A percentile compares a stretch with the other conserved stretches of the same genome.
These are phyloP conservation scores for Rhodotorula taiwanensis DNA, from an alignment of 768 basidiomycete genomes.

Conservation along the genomic window DNA sequence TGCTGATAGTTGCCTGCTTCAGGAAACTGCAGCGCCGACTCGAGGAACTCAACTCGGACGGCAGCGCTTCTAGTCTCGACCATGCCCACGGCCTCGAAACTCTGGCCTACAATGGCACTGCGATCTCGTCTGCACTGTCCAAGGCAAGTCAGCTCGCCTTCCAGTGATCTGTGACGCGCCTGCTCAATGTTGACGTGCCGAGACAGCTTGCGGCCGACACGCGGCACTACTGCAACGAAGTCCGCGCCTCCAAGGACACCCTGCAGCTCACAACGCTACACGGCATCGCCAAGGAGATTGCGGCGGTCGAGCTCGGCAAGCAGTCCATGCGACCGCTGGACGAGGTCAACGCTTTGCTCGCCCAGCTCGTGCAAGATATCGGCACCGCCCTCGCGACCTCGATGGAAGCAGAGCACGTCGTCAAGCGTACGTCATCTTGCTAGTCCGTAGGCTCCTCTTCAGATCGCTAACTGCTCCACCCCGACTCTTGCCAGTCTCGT, in stretches of 20 bases:
- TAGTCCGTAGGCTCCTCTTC: background rate
- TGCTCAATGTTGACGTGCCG: background rate
- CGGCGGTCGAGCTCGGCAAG: slow-evolving; percentile 57
- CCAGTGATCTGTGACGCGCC: background rate
- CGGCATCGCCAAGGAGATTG: slow-evolving; percentile 60
- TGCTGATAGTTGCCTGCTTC: background rate
- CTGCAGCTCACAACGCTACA: slow-evolving; percentile 70
- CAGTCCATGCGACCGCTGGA: slow-evolving; percentile 31
- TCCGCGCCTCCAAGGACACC: slow-evolving; percentile 65
- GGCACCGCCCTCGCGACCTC: slow-evolving; percentile 63
- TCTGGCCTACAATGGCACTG: slow-evolving; percentile 57
- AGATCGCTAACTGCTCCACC: background rate
- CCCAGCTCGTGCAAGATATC: slow-evolving; percentile 64
- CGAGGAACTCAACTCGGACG: slow-evolving; percentile 68
- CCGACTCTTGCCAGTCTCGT: slow-evolving; percentile 43
- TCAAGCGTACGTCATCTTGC: slow-evolving; percentile 59
- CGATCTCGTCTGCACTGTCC: slow-evolving; percentile 65
- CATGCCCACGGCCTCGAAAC: slow-evolving; percentile 33
- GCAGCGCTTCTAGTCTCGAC: slow-evolving; percentile 57
- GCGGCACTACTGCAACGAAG: slow-evolving; percentile 61
- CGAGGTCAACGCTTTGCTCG: slow-evolving; percentile 50
- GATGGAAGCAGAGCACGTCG: slow-evolving; percentile 66
- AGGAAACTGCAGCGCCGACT: slow-evolving; percentile 84
- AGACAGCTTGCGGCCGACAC: slow-evolving; percentile 28
- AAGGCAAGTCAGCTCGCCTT: slow-evolving; percentile 50